Evolutionary conservation across 202 grass and related monocot genomes (phyloP).

Genomic region (Sporobolus alterniflorus): DNA sequence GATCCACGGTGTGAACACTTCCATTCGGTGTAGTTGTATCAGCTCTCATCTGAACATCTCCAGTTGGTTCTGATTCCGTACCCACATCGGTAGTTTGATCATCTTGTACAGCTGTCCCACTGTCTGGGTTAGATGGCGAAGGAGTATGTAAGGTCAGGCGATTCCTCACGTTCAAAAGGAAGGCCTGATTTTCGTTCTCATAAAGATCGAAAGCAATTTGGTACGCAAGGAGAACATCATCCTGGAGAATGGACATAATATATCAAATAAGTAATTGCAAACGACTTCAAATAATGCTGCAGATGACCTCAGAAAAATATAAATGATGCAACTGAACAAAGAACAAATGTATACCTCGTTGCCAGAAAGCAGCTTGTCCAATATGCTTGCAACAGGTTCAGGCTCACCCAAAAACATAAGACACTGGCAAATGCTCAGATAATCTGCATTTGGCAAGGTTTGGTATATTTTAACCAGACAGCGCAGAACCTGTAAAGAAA

Average conservation of each 20-base stretch:
- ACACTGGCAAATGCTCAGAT: slow-evolving; percentile 93
- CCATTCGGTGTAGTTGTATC: slow-evolving; percentile 58
- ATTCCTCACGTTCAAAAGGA: slow-evolving; percentile 82
- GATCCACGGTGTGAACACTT: slow-evolving; percentile 65
- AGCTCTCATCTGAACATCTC: slow-evolving; percentile 92
- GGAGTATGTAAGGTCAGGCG: slow-evolving; percentile 37
- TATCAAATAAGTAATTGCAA: slow-evolving; percentile 23
- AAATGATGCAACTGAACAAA: slow-evolving; percentile 17
- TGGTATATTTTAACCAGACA: slow-evolving; percentile 97
- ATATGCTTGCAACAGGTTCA: slow-evolving; percentile 81
- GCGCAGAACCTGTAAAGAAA: slow-evolving; percentile 70
- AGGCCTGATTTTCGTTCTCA: slow-evolving; percentile 99
- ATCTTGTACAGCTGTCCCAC: slow-evolving; percentile 39
- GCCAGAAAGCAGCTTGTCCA: slow-evolving; percentile 91
- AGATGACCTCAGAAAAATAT: not conserved
- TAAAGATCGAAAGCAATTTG: slow-evolving; percentile 98
- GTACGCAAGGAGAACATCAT: slow-evolving; percentile 90
- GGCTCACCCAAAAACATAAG: slow-evolving; percentile 95
- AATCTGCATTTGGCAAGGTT: slow-evolving; percentile 83
- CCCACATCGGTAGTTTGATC: slow-evolving; percentile 50
- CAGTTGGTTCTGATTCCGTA: slow-evolving; percentile 50
- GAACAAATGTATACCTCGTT: slow-evolving; percentile 64
- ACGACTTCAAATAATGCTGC: not conserved
- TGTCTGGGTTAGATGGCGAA: slow-evolving; percentile 35
- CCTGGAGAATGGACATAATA: slow-evolving; percentile 60